A percentile compares a stretch with the other conserved stretches of the same genome.
phyloP scores from a whole-genome alignment of 805 yeast genomes.

The Candida quercuum region DNA sequence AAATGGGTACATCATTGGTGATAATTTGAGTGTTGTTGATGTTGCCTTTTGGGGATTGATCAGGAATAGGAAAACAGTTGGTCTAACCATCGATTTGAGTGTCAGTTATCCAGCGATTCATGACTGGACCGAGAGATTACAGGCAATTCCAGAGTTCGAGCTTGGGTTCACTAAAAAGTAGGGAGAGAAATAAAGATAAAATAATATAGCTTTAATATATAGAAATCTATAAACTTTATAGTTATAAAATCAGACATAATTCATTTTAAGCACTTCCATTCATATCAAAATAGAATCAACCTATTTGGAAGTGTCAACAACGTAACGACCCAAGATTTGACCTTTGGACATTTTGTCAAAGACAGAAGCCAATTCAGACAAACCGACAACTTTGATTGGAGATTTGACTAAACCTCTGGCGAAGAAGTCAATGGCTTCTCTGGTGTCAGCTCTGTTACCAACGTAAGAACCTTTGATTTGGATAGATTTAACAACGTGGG shows the following conservation, averaged over 20 bases:
- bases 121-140: background rate
- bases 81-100: background rate
- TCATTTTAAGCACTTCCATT: too few relatives aligned
- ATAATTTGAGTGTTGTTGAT: background rate
- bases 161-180: background rate
- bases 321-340: slow-evolving; percentile 83
- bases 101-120: background rate
- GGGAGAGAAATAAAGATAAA: background rate
- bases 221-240: background rate
- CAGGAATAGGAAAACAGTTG: background rate
- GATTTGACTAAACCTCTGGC: slow-evolving; percentile 65
- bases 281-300: background rate
- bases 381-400: slow-evolving; percentile 71
- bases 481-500: slow-evolving; percentile 67
- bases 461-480: slow-evolving; percentile 78
- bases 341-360: slow-evolving; percentile 79
- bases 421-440: slow-evolving; percentile 76
- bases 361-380: slow-evolving; percentile 63
- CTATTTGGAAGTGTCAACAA: slow-evolving; percentile 68
- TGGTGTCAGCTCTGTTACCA: slow-evolving; percentile 84
- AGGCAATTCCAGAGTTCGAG: background rate
- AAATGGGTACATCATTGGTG: background rate
- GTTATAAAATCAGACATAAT: background rate
- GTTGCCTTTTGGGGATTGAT: background rate
- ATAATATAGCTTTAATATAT: background rate